phyloP scores from a whole-genome alignment of 2,329 filamentous ascomycete species.

The Hypoxylon sp. region DNA sequence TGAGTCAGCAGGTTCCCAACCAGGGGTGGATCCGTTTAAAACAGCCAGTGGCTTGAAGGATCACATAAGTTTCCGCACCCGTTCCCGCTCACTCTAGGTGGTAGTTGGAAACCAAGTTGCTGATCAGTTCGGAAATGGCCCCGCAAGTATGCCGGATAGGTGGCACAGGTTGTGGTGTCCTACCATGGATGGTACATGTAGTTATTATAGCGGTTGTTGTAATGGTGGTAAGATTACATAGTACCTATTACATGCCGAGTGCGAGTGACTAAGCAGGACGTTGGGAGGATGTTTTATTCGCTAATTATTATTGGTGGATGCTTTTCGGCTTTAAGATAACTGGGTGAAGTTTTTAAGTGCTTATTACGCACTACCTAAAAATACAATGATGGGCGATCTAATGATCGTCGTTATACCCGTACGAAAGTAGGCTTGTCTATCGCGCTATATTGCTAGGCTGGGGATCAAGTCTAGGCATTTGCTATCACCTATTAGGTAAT shows the following conservation, averaged over 20 bases:
- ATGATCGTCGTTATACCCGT: constrained; percentile 11
- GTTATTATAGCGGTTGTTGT: background rate
- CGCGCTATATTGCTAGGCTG: background rate
- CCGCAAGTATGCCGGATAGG: constrained; percentile 4
- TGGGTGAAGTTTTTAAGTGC: constrained; percentile 11
- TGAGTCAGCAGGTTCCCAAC: constrained; percentile 4
- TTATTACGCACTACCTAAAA: background rate
- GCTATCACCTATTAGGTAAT: constrained; percentile 2
- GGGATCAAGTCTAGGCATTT: background rate
- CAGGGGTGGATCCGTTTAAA: background rate
- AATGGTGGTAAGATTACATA: background rate
- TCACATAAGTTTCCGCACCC: constrained; percentile 12
- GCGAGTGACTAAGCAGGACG: constrained; percentile 10
- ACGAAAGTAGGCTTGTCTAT: constrained; percentile 1
- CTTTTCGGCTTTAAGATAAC: constrained; percentile 19
- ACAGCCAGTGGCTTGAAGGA: constrained; percentile 5
- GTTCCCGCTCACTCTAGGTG: background rate
- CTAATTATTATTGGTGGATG: constrained; percentile 3
- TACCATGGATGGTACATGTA: too few relatives aligned
- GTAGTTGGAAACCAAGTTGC: background rate
- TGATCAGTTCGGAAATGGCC: background rate
- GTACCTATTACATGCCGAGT: constrained; percentile 2
- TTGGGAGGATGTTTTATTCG: background rate
- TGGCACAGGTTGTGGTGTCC: background rate
- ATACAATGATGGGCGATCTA: constrained; percentile 8